Base-by-base conservation (phyloP, 2,329 filamentous ascomycete genomes). In the Domatiomyces globalis region DNA sequence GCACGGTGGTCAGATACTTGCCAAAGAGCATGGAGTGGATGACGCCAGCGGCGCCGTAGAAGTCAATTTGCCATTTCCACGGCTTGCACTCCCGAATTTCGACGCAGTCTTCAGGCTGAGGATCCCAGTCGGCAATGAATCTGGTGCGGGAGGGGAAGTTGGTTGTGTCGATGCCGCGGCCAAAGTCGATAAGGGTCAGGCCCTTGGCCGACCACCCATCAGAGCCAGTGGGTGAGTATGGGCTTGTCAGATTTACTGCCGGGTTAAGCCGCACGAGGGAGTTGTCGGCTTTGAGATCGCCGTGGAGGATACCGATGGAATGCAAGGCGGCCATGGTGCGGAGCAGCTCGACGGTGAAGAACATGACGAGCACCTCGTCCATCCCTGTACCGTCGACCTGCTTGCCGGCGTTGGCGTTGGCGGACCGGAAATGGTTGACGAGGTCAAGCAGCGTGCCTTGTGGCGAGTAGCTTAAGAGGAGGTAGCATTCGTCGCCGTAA, bases 1-100 rank as follows among this genome's bases (percentile, higher is more conserved):
- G 51, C 1, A 76, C 65, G 0, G 87, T 94, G 64, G 95, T 87
- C 61, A 98, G 92, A 69, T 96, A 96, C 63, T 86, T 88, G 8
- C 92, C 90, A 64, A 95, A 98, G 2, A 98, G 77, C 60, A 98
- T 77, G 44, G 81, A 84, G 68, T 98, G 88, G 4, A 96, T 74
- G 20, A 87, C 85, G 4, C 87, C 88, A 0, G 92, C 92, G 0
- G 95, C 76, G 10, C 92, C 92, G 66, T 94, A 87, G 62, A 96
- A 94, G 71, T 98, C 92, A 59, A 95, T 87, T 66, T 98, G 92
- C 73, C 88, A 95, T 1, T 90, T 96, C 92, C 92, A 98, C 0
- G 89, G 88, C 1, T 90, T 78, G 51, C 87, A 79, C 69, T 98
- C 90, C 46, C 89, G 84, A 79, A 96, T 95, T 73, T 98, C 92